These are phyloP conservation scores for Aspergillus leporis DNA, from an alignment of 495 filamentous ascomycete species.

Conservation along the genomic window DNA sequence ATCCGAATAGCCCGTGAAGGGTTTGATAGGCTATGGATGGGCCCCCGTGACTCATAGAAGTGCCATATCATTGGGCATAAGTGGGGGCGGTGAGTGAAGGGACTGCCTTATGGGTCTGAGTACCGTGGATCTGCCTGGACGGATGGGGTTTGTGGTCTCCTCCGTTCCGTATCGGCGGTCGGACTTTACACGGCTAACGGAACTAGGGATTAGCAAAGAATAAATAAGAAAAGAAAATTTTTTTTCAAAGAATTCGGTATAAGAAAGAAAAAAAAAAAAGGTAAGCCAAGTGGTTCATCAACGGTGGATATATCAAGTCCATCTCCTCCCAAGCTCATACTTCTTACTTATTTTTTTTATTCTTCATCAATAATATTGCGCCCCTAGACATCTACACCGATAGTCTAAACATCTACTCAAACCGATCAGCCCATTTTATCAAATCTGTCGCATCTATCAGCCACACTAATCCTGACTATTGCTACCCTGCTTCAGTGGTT, in stretches of 20 bases:
- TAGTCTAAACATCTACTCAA: not conserved
- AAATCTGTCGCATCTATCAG: slow-evolving; percentile 2
- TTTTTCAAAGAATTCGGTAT: not conserved
- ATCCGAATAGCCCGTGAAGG: slow-evolving; percentile 8
- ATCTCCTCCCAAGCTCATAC: not conserved
- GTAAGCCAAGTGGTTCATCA: not conserved
- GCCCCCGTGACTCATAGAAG: slow-evolving; percentile 14
- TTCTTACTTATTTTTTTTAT: not conserved
- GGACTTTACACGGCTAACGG: slow-evolving; percentile 17
- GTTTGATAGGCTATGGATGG: not conserved
- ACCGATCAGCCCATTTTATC: not conserved
- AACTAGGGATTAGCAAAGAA: slow-evolving; percentile 7
- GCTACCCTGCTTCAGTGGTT: slow-evolving; percentile 3
- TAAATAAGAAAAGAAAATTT: slow-evolving; percentile 8
- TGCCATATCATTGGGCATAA: slow-evolving; percentile 5
- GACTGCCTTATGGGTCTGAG: not conserved
- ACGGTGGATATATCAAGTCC: slow-evolving; percentile 12
- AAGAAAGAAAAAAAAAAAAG: slow-evolving; percentile 5
- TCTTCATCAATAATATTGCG: not conserved
- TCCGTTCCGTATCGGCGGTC: slow-evolving; percentile 19
- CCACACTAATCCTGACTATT: not conserved
- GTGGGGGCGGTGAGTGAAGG: slow-evolving; percentile 14
- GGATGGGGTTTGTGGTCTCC: slow-evolving; percentile 10
- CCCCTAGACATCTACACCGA: slow-evolving; percentile 1
- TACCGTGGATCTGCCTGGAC: slow-evolving; percentile 5